A percentile compares a stretch with the other conserved stretches of the same genome.
These are phyloP conservation scores for Garcia nutans DNA, from an alignment of 345 rosid genomes.

Conservation along the genomic window DNA sequence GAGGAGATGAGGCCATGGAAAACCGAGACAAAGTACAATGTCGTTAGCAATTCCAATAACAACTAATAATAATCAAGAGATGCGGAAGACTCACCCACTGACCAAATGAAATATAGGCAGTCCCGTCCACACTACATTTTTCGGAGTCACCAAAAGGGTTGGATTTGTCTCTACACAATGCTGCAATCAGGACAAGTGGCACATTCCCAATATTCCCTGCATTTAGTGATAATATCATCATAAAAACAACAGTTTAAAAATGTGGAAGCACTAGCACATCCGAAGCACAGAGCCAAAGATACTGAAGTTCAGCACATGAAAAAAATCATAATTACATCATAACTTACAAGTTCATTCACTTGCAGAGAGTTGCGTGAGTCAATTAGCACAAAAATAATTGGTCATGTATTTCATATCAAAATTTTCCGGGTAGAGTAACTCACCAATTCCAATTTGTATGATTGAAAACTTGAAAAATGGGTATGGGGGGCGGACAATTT, in stretches of 20 bases:
- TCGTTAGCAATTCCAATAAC: background rate
- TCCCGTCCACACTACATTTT: constrained; percentile 78
- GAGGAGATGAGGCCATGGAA: background rate
- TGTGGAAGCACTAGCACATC: background rate
- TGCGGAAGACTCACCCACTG: constrained; percentile 69
- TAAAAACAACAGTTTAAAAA: constrained; percentile 1
- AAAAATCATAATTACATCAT: too few species aligned
- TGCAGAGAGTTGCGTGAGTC: background rate
- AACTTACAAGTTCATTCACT: background rate
- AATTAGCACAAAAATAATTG: background rate
- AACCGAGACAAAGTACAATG: too few species aligned
- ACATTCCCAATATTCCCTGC: constrained; percentile 98
- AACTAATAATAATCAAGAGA: constrained; percentile 5
- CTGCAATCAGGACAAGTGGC: constrained; percentile 92
- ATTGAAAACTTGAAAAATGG: constrained; percentile 95
- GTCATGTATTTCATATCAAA: background rate
- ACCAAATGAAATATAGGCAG: constrained; percentile 97
- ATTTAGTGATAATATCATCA: constrained; percentile 14
- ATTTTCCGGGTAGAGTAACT: constrained; percentile 22
- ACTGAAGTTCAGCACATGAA: background rate
- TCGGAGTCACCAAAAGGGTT: constrained; percentile 91
- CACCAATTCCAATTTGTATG: constrained; percentile 83
- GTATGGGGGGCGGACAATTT: constrained; percentile 76
- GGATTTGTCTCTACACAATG: constrained; percentile 75
- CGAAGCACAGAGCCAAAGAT: background rate